Percentiles rank a stretch among this genome's conserved stretches.
Evolutionary conservation across 108 stramenopile genomes (phyloP).

Genomic region (Cyclotella baltica): DNA sequence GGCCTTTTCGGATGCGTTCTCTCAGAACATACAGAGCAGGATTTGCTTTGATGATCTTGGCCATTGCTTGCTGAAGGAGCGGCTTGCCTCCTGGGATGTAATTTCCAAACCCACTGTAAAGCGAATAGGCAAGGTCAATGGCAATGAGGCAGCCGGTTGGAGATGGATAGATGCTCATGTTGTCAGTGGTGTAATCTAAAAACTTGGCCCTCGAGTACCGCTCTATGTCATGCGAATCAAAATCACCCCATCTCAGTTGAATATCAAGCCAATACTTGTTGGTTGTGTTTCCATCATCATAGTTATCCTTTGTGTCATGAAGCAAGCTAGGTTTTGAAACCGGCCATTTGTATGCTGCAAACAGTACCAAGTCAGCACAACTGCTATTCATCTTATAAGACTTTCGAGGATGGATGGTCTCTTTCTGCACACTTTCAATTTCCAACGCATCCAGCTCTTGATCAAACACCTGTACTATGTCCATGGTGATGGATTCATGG

Average conservation of each 20-base stretch:
- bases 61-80: conserved; percentile 98
- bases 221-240: conserved; percentile 99
- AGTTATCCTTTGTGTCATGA: conserved; percentile 97
- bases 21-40: conserved; percentile 99
- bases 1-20: conserved; percentile 99
- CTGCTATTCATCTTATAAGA: conserved; percentile 99
- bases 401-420: conserved; percentile 99
- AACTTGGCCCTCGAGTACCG: conserved; percentile 98
- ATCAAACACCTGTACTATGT: conserved; percentile 98
- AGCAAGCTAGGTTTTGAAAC: conserved; percentile 96
- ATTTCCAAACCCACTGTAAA: conserved; percentile 97
- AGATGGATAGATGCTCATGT: conserved; percentile 99
- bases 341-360: conserved; percentile 99
- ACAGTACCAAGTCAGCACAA: conserved; percentile 98
- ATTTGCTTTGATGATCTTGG: conserved; percentile 99
- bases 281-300: conserved; percentile 92
- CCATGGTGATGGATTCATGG: conserved; percentile 99
- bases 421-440: conserved; percentile 99
- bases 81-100: conserved; percentile 99
- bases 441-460: conserved; percentile 98
- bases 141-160: conserved; percentile 97
- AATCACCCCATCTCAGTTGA: conserved; percentile 99
- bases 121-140: conserved; percentile 97
- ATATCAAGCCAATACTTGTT: conserved; percentile 99
- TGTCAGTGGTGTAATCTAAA: conserved; percentile 99